Evolutionary conservation across 495 filamentous ascomycete genomes (phyloP).

Genomic region (Tuber indicum): DNA sequence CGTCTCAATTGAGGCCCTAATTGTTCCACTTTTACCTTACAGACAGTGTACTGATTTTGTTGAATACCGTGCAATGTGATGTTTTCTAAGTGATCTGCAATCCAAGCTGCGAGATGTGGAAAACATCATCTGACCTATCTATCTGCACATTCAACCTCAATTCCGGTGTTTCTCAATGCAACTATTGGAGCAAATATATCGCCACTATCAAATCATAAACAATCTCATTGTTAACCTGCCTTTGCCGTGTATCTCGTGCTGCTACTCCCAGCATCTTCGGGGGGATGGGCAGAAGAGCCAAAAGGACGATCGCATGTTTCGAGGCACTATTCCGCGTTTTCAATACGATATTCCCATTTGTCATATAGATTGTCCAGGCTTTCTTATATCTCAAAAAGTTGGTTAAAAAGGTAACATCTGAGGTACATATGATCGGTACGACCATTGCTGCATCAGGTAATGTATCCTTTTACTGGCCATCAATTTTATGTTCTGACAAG

Average conservation of each 20-base stretch:
- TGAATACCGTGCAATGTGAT: background rate
- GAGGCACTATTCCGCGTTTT: background rate
- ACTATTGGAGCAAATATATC: background rate
- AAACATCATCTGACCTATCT: background rate
- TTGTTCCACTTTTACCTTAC: background rate
- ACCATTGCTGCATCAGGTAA: background rate
- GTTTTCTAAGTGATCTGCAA: background rate
- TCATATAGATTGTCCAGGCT: conserved; percentile 24
- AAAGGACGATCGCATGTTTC: conserved; percentile 2
- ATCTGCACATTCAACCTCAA: conserved; percentile 4
- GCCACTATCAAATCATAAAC: background rate
- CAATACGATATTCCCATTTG: conserved; percentile 14
- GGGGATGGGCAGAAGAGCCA: conserved; percentile 14
- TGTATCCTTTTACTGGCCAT: background rate
- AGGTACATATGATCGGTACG: conserved; percentile 13
- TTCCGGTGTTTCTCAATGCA: background rate
- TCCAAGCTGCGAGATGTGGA: background rate
- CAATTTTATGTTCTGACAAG: background rate
- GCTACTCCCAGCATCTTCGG: background rate
- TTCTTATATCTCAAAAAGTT: conserved; percentile 24
- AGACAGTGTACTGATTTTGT: background rate
- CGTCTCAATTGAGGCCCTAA: background rate
- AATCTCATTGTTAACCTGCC: background rate
- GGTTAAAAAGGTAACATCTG: conserved; percentile 13
- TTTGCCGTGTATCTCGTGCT: background rate